These are phyloP conservation scores for Trichoderma orchidacearum DNA, from an alignment of 495 filamentous ascomycete genomes.

Conservation along the genomic window DNA sequence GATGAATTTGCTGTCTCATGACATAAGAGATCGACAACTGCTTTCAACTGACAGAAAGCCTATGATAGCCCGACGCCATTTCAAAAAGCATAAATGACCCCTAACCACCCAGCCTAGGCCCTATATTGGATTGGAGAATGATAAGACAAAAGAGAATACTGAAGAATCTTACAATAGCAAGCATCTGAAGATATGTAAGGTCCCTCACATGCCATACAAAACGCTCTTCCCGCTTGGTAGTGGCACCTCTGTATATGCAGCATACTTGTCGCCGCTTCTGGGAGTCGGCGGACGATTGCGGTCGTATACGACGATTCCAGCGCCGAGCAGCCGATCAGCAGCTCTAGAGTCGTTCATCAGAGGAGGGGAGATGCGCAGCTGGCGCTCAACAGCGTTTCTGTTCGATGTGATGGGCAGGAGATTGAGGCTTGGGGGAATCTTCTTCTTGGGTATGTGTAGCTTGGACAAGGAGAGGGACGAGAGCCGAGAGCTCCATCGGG, in stretches of 20 bases:
- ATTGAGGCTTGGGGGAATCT: conserved; percentile 11
- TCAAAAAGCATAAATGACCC: background rate
- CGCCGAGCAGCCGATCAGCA: conserved; percentile 4
- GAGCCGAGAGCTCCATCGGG: background rate
- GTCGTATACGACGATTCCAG: background rate
- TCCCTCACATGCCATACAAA: conserved; percentile 2
- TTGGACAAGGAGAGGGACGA: background rate
- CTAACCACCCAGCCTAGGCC: background rate
- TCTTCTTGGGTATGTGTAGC: background rate
- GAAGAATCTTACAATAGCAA: background rate
- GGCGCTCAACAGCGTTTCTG: background rate
- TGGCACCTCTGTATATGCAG: conserved; percentile 1
- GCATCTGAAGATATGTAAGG: background rate
- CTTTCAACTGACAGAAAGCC: background rate
- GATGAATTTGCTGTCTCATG: background rate
- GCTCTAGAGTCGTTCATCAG: conserved; percentile 5
- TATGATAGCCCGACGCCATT: background rate
- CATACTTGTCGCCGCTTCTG: background rate
- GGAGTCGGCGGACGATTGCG: background rate
- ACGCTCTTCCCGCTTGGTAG: conserved; percentile 4
- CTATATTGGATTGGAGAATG: background rate
- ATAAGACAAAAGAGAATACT: too few species aligned
- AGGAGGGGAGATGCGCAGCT: conserved; percentile 3
- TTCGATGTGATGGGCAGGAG: conserved; percentile 8
- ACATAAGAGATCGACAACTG: background rate